phyloP scores from a whole-genome alignment of 163 green algal genomes.

The Chlorella variabilis region DNA sequence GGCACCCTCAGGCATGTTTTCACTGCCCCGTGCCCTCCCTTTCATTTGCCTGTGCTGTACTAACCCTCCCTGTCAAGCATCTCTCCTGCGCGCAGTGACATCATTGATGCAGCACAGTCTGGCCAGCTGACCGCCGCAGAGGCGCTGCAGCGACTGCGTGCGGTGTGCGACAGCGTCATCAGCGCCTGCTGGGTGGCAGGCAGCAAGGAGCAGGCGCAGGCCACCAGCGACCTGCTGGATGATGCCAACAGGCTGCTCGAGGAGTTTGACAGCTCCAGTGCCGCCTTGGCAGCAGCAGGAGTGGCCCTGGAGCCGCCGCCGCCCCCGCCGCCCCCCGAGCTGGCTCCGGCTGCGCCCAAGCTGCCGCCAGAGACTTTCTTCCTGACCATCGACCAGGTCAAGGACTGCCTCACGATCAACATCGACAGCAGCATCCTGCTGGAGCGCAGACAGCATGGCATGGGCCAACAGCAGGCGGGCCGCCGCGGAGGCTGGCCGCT shows the following conservation, averaged over 20 bases:
- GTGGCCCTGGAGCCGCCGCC: too few relatives aligned
- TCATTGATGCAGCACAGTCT: background rate
- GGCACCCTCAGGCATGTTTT: background rate
- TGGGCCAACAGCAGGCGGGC: background rate
- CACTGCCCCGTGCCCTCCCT: too few relatives aligned
- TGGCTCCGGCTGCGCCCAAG: background rate
- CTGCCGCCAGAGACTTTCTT: slow-evolving; percentile 40
- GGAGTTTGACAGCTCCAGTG: background rate
- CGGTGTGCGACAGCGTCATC: slow-evolving; percentile 14
- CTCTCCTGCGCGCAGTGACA: background rate
- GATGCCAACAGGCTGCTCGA: slow-evolving; percentile 31
- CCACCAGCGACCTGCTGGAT: slow-evolving; percentile 40
- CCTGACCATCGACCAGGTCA: slow-evolving; percentile 3
- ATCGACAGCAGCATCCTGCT: slow-evolving; percentile 28
- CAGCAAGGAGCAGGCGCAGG: slow-evolving; percentile 19
- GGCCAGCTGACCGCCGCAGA: background rate
- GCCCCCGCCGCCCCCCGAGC: background rate
- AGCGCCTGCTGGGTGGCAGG: background rate
- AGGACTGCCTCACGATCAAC: slow-evolving; percentile 23
- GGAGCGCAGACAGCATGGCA: background rate
- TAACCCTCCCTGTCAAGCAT: too few relatives aligned
- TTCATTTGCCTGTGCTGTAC: too few relatives aligned
- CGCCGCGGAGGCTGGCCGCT: slow-evolving; percentile 7
- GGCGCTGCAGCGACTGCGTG: background rate
- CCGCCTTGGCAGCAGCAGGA: background rate